These are phyloP conservation scores for Dioszegia aurantiaca DNA, from an alignment of 768 basidiomycete species.

Conservation along the genomic window DNA sequence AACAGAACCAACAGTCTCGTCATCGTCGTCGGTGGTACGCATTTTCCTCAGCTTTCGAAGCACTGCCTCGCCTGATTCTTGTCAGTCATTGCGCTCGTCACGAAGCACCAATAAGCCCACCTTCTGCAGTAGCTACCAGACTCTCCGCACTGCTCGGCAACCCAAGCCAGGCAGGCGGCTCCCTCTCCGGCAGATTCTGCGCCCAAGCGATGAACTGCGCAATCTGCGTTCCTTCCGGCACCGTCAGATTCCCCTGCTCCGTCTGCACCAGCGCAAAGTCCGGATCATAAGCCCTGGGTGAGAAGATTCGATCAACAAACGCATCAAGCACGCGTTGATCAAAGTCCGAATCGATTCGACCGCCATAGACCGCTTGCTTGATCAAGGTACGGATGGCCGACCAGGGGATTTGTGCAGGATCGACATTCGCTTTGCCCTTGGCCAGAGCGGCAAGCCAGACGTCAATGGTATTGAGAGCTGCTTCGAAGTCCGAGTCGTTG, in stretches of 20 bases:
- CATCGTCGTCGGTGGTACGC: constrained; percentile 58
- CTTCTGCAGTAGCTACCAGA: constrained; percentile 86
- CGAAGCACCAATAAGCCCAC: constrained; percentile 54
- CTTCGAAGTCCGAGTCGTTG: constrained; percentile 96
- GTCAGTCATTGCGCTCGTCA: constrained; percentile 7
- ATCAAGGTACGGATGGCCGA: constrained; percentile 86
- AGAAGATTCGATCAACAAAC: constrained; percentile 88
- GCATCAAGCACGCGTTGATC: constrained; percentile 89
- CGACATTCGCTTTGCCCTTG: constrained; percentile 84
- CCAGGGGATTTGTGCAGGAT: constrained; percentile 91
- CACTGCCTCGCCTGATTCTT: constrained; percentile 53
- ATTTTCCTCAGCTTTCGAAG: constrained; percentile 87
- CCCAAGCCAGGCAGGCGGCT: constrained; percentile 91
- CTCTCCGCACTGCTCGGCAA: constrained; percentile 88
- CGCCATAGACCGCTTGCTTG: constrained; percentile 95
- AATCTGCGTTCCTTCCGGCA: constrained; percentile 89
- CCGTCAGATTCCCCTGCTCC: constrained; percentile 57
- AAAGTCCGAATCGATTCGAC: constrained; percentile 88
- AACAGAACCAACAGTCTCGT: constrained; percentile 26
- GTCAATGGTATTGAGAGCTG: constrained; percentile 88
- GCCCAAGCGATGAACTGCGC: constrained; percentile 91
- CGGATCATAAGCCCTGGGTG: constrained; percentile 80
- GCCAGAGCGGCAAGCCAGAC: constrained; percentile 77
- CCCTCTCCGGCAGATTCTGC: constrained; percentile 79
- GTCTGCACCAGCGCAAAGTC: constrained; percentile 79